These are phyloP conservation scores for Hypomyces perniciosus DNA, from an alignment of 2,329 filamentous ascomycete species.

Conservation along the genomic window DNA sequence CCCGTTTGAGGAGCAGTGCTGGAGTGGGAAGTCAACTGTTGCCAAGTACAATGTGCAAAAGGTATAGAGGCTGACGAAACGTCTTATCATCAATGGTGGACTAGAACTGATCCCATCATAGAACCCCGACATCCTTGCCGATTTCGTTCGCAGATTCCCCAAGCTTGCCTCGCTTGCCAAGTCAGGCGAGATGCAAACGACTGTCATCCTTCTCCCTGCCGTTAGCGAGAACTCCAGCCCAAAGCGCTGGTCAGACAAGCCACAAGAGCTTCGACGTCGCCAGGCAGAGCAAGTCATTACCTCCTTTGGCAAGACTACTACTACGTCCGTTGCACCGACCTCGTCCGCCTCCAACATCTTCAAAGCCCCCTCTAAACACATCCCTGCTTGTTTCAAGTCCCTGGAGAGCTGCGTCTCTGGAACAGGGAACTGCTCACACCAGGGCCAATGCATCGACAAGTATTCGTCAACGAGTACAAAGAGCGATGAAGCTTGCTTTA, in stretches of 20 bases:
- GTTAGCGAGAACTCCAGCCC: slow-evolving; percentile 32
- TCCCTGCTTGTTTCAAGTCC: slow-evolving; percentile 71
- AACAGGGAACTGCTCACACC: slow-evolving; percentile 76
- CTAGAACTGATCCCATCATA: slow-evolving; percentile 17
- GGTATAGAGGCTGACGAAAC: slow-evolving; percentile 25
- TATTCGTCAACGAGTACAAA: slow-evolving; percentile 42
- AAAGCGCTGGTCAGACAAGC: slow-evolving; percentile 35
- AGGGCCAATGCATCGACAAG: slow-evolving; percentile 69
- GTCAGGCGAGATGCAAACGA: slow-evolving; percentile 48
- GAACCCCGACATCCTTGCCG: slow-evolving; percentile 36
- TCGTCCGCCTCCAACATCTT: slow-evolving; percentile 25
- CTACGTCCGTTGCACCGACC: slow-evolving; percentile 19
- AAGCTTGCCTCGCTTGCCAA: slow-evolving; percentile 41
- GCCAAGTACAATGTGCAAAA: slow-evolving; percentile 39
- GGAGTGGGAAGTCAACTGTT: slow-evolving; percentile 37
- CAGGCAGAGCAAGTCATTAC: slow-evolving; percentile 43
- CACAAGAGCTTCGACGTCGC: slow-evolving; percentile 42
- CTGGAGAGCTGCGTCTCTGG: slow-evolving; percentile 59
- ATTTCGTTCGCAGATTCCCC: slow-evolving; percentile 39
- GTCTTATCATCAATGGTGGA: background rate
- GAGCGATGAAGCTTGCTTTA: slow-evolving; percentile 57
- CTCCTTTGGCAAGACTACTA: slow-evolving; percentile 24
- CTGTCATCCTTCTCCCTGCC: slow-evolving; percentile 49
- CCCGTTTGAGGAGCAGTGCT: slow-evolving; percentile 39
- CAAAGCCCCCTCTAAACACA: slow-evolving; percentile 33